A percentile compares a stretch with the other conserved stretches of the same genome.
Conservation (phyloP, 1,139 yeast genomes). For the Suzukiozyma palmioleophila region DNA sequence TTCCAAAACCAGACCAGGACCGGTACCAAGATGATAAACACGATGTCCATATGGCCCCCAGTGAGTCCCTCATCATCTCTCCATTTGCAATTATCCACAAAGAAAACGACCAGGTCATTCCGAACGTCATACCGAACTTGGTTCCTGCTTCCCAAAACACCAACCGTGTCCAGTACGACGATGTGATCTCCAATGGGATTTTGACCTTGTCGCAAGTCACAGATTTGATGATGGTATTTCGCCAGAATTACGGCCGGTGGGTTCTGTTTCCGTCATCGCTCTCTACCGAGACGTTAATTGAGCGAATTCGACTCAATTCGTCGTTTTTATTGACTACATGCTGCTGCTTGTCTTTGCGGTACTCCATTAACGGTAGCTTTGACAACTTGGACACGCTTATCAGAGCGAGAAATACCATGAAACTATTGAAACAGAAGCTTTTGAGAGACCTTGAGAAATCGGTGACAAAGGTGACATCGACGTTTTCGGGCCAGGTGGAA, state of each 20-base stretch:
- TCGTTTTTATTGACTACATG: slow-evolving; percentile 64
- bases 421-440: slow-evolving; percentile 25
- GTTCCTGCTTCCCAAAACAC: slow-evolving; percentile 6
- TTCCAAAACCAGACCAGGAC: not conserved
- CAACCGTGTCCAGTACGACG: slow-evolving; percentile 20
- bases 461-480: slow-evolving; percentile 21
- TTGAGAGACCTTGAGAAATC: slow-evolving; percentile 42
- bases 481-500: slow-evolving; percentile 41
- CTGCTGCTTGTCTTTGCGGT: slow-evolving; percentile 58
- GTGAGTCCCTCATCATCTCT: slow-evolving; percentile 16
- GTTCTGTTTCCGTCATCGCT: slow-evolving; percentile 61
- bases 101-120: not conserved
- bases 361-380: slow-evolving; percentile 26
- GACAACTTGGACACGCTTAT: slow-evolving; percentile 16
- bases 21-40: not conserved
- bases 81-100: slow-evolving; percentile 47
- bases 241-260: slow-evolving; percentile 74
- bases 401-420: slow-evolving; percentile 19
- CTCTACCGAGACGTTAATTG: slow-evolving; percentile 47
- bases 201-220: slow-evolving; percentile 47
- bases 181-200: slow-evolving; percentile 46
- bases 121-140: slow-evolving; percentile 4
- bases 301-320: slow-evolving; percentile 48
- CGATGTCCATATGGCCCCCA: not conserved
- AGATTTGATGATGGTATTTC: slow-evolving; percentile 51